These are phyloP conservation scores for Colletotrichum kahawae DNA, from an alignment of 2,329 filamentous ascomycete species.

Conservation along the genomic window DNA sequence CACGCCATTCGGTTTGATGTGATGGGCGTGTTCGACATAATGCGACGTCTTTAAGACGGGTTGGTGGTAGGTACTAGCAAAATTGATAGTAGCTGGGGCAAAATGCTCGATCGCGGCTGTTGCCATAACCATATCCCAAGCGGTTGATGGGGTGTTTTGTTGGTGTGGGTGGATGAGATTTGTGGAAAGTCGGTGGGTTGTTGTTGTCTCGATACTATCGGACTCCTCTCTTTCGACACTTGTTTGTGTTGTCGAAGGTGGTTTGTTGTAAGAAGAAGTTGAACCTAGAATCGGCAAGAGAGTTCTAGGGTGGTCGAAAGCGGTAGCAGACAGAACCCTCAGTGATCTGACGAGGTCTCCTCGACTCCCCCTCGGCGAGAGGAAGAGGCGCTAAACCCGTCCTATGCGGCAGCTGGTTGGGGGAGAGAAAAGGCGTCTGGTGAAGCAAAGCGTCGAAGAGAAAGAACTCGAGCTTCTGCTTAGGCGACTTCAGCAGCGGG, in stretches of 20 bases:
- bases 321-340: constrained; percentile 90
- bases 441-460: constrained; percentile 56
- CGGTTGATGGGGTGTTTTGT: constrained; percentile 20
- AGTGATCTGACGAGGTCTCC: constrained; percentile 93
- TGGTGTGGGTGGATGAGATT: constrained; percentile 14
- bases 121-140: constrained; percentile 70
- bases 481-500: constrained; percentile 57
- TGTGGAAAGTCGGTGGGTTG: constrained; percentile 12
- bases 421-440: constrained; percentile 58
- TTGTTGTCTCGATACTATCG: constrained; percentile 19
- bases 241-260: constrained; percentile 16
- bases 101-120: constrained; percentile 62
- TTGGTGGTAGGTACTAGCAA: constrained; percentile 45
- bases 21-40: constrained; percentile 40
- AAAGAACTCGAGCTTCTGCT: constrained; percentile 51
- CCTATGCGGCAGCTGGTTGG: constrained; percentile 99
- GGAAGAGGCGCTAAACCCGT: constrained; percentile 98
- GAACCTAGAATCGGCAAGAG: constrained; percentile 32
- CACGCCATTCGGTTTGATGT: constrained; percentile 41
- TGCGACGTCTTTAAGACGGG: constrained; percentile 52
- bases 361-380: constrained; percentile 99
- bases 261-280: constrained; percentile 1
- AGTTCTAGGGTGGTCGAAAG: constrained; percentile 94
- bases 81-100: constrained; percentile 52
- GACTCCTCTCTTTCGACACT: not conserved